Percentiles rank a stretch among this genome's conserved stretches.
phyloP scores from a whole-genome alignment of 1,139 yeast genomes.

The Meyerozyma smithsonii region DNA sequence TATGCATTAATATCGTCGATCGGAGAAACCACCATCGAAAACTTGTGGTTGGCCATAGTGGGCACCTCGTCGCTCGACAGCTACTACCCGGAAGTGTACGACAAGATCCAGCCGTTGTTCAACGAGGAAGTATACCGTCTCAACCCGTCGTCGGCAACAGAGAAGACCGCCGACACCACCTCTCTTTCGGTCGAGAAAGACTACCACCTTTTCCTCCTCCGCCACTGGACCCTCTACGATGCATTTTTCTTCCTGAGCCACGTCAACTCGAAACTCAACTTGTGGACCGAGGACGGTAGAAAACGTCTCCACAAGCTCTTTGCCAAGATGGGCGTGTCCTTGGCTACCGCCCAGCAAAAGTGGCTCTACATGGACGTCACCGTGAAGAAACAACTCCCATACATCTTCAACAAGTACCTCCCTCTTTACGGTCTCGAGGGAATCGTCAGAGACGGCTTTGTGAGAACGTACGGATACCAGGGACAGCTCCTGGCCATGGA shows the following conservation, averaged over 20 bases:
- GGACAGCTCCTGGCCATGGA: slow-evolving; percentile 92
- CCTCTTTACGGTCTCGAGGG: slow-evolving; percentile 81
- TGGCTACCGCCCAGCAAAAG: slow-evolving; percentile 82
- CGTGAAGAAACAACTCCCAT: slow-evolving; percentile 68
- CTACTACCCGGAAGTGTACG: slow-evolving; percentile 73
- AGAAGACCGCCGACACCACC: slow-evolving; percentile 60
- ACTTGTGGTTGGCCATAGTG: slow-evolving; percentile 81
- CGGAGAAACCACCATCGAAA: slow-evolving; percentile 54
- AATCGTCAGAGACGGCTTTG: slow-evolving; percentile 78
- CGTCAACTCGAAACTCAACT: slow-evolving; percentile 77
- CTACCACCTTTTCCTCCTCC: slow-evolving; percentile 75
- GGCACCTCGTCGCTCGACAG: slow-evolving; percentile 83
- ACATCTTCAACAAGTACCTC: slow-evolving; percentile 64
- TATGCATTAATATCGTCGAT: slow-evolving; percentile 76
- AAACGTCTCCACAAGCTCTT: slow-evolving; percentile 83
- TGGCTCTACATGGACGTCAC: slow-evolving; percentile 89
- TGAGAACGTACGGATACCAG: slow-evolving; percentile 79
- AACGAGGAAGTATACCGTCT: slow-evolving; percentile 82
- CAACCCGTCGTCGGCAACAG: slow-evolving; percentile 25
- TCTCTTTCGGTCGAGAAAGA: slow-evolving; percentile 71
- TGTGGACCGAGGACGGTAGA: slow-evolving; percentile 92
- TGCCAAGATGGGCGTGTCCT: slow-evolving; percentile 93
- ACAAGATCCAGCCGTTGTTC: slow-evolving; percentile 64
- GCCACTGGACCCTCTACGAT: slow-evolving; percentile 93
- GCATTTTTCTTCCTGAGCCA: slow-evolving; percentile 86